A percentile compares a stretch with the other conserved stretches of the same genome.
These are phyloP conservation scores for Chytriomyces confervae DNA, from an alignment of 192 early-diverging fungal species.

Conservation along the genomic window DNA sequence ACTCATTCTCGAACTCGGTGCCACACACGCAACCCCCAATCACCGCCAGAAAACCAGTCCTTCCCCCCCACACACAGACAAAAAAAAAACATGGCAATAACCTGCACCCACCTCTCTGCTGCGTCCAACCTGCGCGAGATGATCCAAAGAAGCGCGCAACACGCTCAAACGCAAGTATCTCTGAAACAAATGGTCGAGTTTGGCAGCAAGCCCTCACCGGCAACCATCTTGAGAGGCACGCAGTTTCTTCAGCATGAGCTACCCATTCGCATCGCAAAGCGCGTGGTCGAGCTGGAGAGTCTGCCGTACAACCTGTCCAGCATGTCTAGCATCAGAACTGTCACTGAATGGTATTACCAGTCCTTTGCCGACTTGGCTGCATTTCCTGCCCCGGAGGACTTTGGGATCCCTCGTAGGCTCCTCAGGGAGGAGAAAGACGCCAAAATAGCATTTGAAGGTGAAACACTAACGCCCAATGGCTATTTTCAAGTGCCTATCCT, in stretches of 20 bases:
- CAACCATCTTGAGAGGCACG: conserved; percentile 51
- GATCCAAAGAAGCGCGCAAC: conserved; percentile 46
- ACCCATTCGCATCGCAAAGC: conserved; percentile 89
- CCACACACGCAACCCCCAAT: too few species aligned
- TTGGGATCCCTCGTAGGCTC: conserved; percentile 44
- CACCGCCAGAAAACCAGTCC: too few species aligned
- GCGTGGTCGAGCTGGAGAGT: conserved; percentile 94
- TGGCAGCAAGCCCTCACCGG: conserved; percentile 52
- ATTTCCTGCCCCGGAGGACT: conserved; percentile 56
- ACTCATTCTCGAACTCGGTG: too few species aligned
- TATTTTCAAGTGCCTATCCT: too few species aligned
- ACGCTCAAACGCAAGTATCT: conserved; percentile 92
- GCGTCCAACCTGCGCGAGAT: not conserved
- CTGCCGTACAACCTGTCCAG: conserved; percentile 83
- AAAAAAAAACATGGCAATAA: not conserved
- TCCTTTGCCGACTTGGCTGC: conserved; percentile 78
- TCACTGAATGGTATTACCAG: conserved; percentile 95
- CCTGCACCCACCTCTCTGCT: not conserved
- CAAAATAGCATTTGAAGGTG: not conserved
- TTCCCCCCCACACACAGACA: too few species aligned
- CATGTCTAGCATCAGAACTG: conserved; percentile 89
- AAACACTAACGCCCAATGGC: too few species aligned
- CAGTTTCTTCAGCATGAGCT: conserved; percentile 73
- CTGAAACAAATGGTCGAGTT: conserved; percentile 95
- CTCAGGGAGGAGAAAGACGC: conserved; percentile 1